Conservation (phyloP, 176 grass and related monocot genomes). For the Cymbopogon citratus region DNA sequence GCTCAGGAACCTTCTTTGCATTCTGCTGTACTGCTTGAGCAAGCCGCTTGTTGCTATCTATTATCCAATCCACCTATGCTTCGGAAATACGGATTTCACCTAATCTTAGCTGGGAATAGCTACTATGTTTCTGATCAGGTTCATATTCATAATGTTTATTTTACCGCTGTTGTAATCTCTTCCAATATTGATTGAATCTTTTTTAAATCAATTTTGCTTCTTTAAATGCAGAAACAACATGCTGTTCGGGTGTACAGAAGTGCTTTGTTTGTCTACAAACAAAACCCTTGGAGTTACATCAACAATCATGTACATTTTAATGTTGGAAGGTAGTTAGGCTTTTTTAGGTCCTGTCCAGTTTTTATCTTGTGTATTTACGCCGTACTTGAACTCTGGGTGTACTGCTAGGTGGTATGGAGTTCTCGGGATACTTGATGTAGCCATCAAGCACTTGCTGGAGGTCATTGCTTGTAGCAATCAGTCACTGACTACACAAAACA, state of each 20-base stretch:
- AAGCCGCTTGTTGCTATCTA: constrained; percentile 85
- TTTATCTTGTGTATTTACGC: constrained; percentile 20
- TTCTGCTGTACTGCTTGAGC: constrained; percentile 94
- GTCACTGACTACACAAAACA: constrained; percentile 67
- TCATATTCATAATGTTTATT: constrained; percentile 26
- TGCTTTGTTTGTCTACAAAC: constrained; percentile 87
- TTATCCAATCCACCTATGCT: constrained; percentile 83
- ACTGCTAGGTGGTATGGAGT: constrained; percentile 88
- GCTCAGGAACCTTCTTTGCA: constrained; percentile 85
- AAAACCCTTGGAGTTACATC: constrained; percentile 95
- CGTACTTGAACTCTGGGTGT: constrained; percentile 22
- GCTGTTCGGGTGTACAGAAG: constrained; percentile 86
- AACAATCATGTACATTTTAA: constrained; percentile 99
- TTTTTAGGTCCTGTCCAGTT: constrained; percentile 27
- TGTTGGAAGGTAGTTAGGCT: constrained; percentile 70
- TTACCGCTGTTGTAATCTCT: neutral
- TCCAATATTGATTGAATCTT: constrained; percentile 4
- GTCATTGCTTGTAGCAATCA: constrained; percentile 90
- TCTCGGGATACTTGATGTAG: constrained; percentile 86
- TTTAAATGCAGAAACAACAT: constrained; percentile 79
- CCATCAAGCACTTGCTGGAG: constrained; percentile 93
- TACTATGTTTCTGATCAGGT: constrained; percentile 95
- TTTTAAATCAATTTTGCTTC: constrained; percentile 17
- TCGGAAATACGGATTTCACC: constrained; percentile 98
- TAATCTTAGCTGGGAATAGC: constrained; percentile 85